Evolutionary conservation across 768 basidiomycete species (phyloP).

Genomic region (Rhodotorula graminis): DNA sequence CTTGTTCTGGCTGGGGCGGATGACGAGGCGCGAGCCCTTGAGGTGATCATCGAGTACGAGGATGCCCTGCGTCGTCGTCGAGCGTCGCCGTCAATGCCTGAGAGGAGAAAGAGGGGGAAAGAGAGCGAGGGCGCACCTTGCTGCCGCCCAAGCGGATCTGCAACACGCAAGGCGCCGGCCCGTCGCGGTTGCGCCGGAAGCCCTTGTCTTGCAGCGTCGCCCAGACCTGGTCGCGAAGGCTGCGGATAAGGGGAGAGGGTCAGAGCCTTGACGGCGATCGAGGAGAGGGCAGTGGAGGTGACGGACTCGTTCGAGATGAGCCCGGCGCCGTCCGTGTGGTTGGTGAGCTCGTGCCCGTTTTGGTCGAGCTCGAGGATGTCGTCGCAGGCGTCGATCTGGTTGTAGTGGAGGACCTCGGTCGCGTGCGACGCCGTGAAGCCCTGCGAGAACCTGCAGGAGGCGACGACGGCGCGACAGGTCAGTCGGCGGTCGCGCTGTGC

Average conservation of each 20-base stretch:
- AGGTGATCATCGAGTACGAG: conserved; percentile 12
- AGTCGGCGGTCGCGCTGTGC: too few species aligned
- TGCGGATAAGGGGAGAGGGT: not conserved
- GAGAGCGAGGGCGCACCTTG: not conserved
- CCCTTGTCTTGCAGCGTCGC: not conserved
- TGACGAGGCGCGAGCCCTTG: not conserved
- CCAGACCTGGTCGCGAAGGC: conserved; percentile 26
- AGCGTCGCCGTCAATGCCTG: too few species aligned
- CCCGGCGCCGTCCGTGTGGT: conserved; percentile 20
- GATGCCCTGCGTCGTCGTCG: not conserved
- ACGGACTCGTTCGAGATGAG: conserved; percentile 11
- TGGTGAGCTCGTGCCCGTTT: not conserved
- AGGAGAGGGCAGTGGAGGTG: too few species aligned
- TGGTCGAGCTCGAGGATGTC: conserved; percentile 4
- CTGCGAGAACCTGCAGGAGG: conserved; percentile 6
- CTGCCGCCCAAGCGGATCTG: conserved; percentile 24
- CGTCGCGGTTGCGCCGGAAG: conserved; percentile 1
- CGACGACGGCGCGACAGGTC: too few species aligned
- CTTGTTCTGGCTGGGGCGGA: conserved; percentile 19
- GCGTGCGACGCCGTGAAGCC: conserved; percentile 9
- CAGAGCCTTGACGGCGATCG: not conserved
- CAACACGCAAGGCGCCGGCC: conserved; percentile 3
- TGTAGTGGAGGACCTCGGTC: not conserved
- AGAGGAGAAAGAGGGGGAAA: not conserved
- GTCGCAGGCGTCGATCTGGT: conserved; percentile 1